phyloP scores from a whole-genome alignment of 2,329 filamentous ascomycete genomes.

The Cercospora berteroae region DNA sequence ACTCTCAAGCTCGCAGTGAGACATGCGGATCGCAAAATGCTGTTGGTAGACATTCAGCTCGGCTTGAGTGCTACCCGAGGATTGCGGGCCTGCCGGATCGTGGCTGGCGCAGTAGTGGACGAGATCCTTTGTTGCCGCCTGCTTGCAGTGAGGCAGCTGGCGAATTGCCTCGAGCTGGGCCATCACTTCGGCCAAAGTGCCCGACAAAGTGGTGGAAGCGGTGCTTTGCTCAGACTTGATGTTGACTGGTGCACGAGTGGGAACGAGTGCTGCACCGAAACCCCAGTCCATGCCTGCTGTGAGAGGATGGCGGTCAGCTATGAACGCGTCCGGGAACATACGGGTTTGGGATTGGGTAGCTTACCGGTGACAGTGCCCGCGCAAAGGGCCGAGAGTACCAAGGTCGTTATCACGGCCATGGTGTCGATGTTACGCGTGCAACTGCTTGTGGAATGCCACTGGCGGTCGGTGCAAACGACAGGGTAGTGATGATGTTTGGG shows the following conservation, averaged over 20 bases:
- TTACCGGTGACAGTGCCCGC: background rate
- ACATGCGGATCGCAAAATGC: constrained; percentile 61
- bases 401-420: background rate
- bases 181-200: background rate
- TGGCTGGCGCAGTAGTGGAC: constrained; percentile 55
- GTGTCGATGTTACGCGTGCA: background rate
- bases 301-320: background rate
- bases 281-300: background rate
- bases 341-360: background rate
- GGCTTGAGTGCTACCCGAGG: constrained; percentile 23
- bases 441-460: background rate
- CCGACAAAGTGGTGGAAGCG: background rate
- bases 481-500: background rate
- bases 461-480: background rate
- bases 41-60: constrained; percentile 41
- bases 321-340: background rate
- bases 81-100: constrained; percentile 33
- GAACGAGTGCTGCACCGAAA: background rate
- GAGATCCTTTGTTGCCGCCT: constrained; percentile 42
- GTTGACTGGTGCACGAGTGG: background rate
- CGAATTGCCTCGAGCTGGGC: background rate
- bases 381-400: background rate
- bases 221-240: background rate
- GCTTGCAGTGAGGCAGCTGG: constrained; percentile 10
- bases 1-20: constrained; percentile 61